Base-by-base conservation (phyloP, 2,329 filamentous ascomycete genomes). In the Byssoonygena ceratinophila region DNA sequence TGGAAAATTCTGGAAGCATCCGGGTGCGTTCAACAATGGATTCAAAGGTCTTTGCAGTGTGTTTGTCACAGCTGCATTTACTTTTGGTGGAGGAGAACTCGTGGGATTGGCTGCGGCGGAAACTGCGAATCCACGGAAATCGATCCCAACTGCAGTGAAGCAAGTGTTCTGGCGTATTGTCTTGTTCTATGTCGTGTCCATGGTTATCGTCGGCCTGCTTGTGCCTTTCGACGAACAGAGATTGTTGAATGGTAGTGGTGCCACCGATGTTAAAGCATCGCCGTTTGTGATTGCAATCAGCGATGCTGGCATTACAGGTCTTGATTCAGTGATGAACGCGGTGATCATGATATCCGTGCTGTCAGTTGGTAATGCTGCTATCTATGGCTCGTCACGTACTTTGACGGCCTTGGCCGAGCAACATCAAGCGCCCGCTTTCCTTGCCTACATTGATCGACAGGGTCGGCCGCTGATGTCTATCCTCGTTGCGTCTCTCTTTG, bases 151-250 rank as follows among this genome's bases (percentile, higher is more conserved):
- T 0, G 90, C 90, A 11, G 82, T 94, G 62, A 94, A 94, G 71
- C 89, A 94, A 66, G 88, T 95, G 20, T 95, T 95, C 68, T 96
- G 90, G 89, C 84, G 90, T 62, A 94, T 95, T 63, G 81, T 82
- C 2, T 76, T 94, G 53, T 96, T 96, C 73, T 96, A 95, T 71
- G 77, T 96, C 46, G 81, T 94, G 31, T 85, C 86, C 0, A 76
- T 96, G 9, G 81, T 81, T 3, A 73, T 96, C 3, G 81, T 96
- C 53, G 88, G 91, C 23, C 76, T 95, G 0, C 75, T 95, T 2
- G 87, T 96, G 0, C 63, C 65, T 1, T 69, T 65, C 27, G 58
- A 62, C 41, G 63, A 69, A 36, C 45, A 57, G 1, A 57, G 61
- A 14, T 59, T 72, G 5, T 61, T 72, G 34, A 59, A 61, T 43